phyloP scores from a whole-genome alignment of 495 filamentous ascomycete species.

The Lasiosphaeris hirsuta region DNA sequence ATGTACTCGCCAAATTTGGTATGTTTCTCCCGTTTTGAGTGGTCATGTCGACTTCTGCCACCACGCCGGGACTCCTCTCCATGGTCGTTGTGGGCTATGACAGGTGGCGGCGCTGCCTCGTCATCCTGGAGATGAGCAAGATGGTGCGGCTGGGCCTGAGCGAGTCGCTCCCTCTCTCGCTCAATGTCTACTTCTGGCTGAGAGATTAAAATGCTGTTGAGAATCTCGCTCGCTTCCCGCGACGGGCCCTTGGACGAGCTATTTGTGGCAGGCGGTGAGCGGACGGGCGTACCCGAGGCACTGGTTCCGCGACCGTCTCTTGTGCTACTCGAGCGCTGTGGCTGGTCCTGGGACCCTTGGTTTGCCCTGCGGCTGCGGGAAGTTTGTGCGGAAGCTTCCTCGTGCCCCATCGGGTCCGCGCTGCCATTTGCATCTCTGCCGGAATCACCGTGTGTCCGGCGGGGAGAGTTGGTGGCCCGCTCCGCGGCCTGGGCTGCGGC shows the following conservation, averaged over 20 bases:
- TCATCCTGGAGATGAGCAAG: slow-evolving; percentile 39
- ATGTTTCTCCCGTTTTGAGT: slow-evolving; percentile 65
- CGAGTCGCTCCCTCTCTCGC: slow-evolving; percentile 69
- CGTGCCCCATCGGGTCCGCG: slow-evolving; percentile 33
- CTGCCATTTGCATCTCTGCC: slow-evolving; percentile 31
- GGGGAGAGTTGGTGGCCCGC: slow-evolving; percentile 37
- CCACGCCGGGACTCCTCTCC: slow-evolving; percentile 61
- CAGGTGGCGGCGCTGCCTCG: slow-evolving; percentile 52
- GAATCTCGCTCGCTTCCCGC: slow-evolving; percentile 65
- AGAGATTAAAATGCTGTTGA: slow-evolving; percentile 73
- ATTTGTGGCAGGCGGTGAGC: slow-evolving; percentile 32
- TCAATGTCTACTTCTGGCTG: slow-evolving; percentile 77
- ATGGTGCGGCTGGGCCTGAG: slow-evolving; percentile 56
- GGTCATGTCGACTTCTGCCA: slow-evolving; percentile 74
- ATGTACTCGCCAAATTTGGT: slow-evolving; percentile 93
- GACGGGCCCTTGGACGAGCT: slow-evolving; percentile 47
- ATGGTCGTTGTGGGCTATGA: slow-evolving; percentile 49
- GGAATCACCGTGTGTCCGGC: slow-evolving; percentile 36
- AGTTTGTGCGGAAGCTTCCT: slow-evolving; percentile 39
- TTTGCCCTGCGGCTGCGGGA: slow-evolving; percentile 50
- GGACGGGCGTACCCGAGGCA: slow-evolving; percentile 37
- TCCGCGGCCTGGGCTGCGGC: slow-evolving; percentile 38
- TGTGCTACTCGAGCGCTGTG: slow-evolving; percentile 46
- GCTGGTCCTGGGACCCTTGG: slow-evolving; percentile 37
- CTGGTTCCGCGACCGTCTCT: slow-evolving; percentile 49